Evolutionary conservation across 2,329 filamentous ascomycete genomes (phyloP), one percentile per base, ranked within the genome.

Genomic region (Fusarium musae): DNA sequence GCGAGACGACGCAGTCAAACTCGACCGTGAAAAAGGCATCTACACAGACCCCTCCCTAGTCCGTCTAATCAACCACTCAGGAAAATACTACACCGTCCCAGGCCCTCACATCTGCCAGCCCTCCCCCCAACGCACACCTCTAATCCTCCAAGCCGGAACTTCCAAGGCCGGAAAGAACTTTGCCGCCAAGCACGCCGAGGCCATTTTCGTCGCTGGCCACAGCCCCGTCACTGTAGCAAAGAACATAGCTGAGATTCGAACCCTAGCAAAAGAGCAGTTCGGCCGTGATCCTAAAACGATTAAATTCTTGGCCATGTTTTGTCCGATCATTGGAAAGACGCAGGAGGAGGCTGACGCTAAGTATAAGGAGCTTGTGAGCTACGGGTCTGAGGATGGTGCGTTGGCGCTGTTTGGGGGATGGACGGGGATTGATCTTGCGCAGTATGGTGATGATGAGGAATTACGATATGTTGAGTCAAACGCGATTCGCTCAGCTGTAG

Each of bases 371-470:
- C 90, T 89, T 70, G 84, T 87, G 12, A 85, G 86, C 62, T 89
- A 93, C 76, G 92, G 90, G 0, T 86, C 84, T 10, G 80, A 81
- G 32, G 92, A 88, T 71, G 92, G 93, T 4, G 92, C 92, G 0
- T 79, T 93, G 59, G 90, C 92, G 3, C 80, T 94, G 19, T 94
- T 94, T 76, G 91, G 92, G 26, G 92, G 92, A 0, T 94, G 92
- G 92, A 93, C 92, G 0, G 92, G 86, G 1, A 86, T 87, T 30
- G 85, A 88, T 64, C 75, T 87, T 12, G 83, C 85, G 39, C 83
- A 87, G 63, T 93, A 92, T 75, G 87, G 84, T 0, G 91, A 93
- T 54, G 90, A 92, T 17, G 86, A 93, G 77, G 91, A 93, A 78
- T 78, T 93, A 63, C 82, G 90, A 49, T 83, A 89, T 54, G 88